Evolutionary conservation across 2,329 filamentous ascomycete genomes (phyloP).

Genomic region (Mollisia scopiformis): DNA sequence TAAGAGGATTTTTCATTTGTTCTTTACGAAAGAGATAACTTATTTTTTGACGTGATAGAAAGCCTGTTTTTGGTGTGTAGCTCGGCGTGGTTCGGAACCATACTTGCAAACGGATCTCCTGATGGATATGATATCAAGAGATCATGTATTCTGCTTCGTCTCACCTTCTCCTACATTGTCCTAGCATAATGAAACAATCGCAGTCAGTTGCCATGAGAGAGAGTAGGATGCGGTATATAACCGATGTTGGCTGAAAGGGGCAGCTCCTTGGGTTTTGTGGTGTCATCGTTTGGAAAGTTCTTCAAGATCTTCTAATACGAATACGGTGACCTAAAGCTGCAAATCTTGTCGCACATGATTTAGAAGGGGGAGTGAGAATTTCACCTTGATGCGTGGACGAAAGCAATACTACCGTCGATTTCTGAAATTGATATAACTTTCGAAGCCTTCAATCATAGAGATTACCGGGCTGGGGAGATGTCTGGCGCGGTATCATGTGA

Average conservation of each 20-base stretch:
- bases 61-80: background rate
- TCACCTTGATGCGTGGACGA: too few species aligned
- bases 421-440: too few species aligned
- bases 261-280: slow-evolving; percentile 2
- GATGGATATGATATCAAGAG: background rate
- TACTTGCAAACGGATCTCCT: background rate
- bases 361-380: too few species aligned
- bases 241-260: background rate
- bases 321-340: background rate
- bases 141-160: background rate
- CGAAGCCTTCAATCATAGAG: too few species aligned
- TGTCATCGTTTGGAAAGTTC: background rate
- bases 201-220: background rate
- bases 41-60: slow-evolving; percentile 8
- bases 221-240: background rate
- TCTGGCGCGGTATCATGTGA: too few species aligned
- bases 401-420: too few species aligned
- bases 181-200: background rate
- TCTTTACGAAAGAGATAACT: too few species aligned
- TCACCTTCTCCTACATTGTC: background rate
- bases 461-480: too few species aligned
- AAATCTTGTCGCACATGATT: background rate
- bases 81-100: background rate
- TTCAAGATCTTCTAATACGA: background rate
- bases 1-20: slow-evolving; percentile 1